Conservation (phyloP, 345 rosid genomes). For the Bruguiera gymnorhiza region DNA sequence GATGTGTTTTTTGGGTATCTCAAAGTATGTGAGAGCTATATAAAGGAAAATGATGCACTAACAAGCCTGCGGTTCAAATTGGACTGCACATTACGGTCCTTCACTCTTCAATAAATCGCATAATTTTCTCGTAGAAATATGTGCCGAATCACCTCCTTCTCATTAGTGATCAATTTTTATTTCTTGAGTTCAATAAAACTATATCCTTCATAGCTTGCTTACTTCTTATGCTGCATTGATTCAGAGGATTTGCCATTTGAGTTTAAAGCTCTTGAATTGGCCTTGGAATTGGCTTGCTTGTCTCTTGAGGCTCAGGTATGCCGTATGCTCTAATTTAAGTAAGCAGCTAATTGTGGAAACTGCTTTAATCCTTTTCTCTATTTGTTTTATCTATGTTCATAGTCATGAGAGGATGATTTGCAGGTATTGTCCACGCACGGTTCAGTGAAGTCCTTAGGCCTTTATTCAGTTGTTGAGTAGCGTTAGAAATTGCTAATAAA, state of each 20-base stretch:
- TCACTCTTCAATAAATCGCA: neutral
- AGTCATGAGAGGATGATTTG: neutral
- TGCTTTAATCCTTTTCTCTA: neutral
- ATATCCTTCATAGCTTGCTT: conserved; percentile 20
- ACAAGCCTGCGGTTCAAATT: neutral
- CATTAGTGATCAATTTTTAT: conserved; percentile 6
- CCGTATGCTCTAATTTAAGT: conserved; percentile 8
- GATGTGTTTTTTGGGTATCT: neutral
- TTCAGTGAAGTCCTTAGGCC: neutral
- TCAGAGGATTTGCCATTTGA: conserved; percentile 98
- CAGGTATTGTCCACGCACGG: conserved; percentile 1
- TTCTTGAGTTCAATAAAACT: conserved; percentile 6
- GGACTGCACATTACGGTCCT: neutral
- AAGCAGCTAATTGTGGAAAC: conserved; percentile 2
- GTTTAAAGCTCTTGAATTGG: conserved; percentile 87
- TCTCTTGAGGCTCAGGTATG: conserved; percentile 88
- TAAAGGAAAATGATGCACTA: conserved; percentile 1
- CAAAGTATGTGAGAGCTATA: neutral
- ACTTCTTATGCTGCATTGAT: conserved; percentile 25
- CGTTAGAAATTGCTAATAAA: too few relatives aligned
- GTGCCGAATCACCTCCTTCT: conserved; percentile 1
- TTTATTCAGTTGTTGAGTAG: conserved; percentile 3
- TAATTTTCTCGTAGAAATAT: neutral
- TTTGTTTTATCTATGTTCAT: conserved; percentile 7
- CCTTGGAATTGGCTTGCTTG: conserved; percentile 84